Percentiles rank a stretch among this genome's conserved stretches.
These are phyloP conservation scores for Blastobotrys peoriensis DNA, from an alignment of 805 yeast genomes.

Conservation along the genomic window DNA sequence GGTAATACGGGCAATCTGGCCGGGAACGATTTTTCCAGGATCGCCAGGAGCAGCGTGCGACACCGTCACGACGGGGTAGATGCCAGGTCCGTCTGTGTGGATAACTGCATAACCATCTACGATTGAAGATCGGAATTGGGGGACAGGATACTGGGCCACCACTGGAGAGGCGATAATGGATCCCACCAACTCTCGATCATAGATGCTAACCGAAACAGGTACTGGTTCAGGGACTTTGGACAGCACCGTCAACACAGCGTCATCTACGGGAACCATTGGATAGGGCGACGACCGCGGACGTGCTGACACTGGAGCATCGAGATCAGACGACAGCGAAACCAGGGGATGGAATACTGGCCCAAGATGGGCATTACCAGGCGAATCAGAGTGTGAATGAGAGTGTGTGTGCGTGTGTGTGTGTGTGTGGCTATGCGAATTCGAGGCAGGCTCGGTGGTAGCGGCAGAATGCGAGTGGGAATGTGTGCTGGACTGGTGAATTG, in stretches of 20 bases:
- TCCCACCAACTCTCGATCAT: constrained; percentile 33
- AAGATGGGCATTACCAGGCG: constrained; percentile 18
- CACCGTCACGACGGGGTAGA: constrained; percentile 35
- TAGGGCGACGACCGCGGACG: constrained; percentile 46
- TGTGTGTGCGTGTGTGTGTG: constrained; percentile 14
- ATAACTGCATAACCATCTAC: constrained; percentile 53
- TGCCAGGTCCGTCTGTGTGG: constrained; percentile 42
- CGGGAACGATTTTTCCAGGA: constrained; percentile 22
- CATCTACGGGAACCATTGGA: constrained; percentile 39
- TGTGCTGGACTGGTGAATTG: constrained; percentile 29
- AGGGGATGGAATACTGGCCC: constrained; percentile 36
- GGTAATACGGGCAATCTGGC: constrained; percentile 42
- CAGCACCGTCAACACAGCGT: constrained; percentile 35
- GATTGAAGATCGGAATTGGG: constrained; percentile 47
- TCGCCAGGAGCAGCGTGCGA: constrained; percentile 34
- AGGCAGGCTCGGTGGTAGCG: constrained; percentile 7
- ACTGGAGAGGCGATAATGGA: constrained; percentile 40
- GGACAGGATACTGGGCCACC: constrained; percentile 36
- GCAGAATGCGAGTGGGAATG: constrained; percentile 10
- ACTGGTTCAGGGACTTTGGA: constrained; percentile 31
- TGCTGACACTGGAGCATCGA: constrained; percentile 33
- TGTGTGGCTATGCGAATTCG: constrained; percentile 8
- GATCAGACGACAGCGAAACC: constrained; percentile 28
- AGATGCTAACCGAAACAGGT: constrained; percentile 23
- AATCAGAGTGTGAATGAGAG: constrained; percentile 9